phyloP scores from a whole-genome alignment of 2,329 filamentous ascomycete genomes.

The Alternaria ventricosa region DNA sequence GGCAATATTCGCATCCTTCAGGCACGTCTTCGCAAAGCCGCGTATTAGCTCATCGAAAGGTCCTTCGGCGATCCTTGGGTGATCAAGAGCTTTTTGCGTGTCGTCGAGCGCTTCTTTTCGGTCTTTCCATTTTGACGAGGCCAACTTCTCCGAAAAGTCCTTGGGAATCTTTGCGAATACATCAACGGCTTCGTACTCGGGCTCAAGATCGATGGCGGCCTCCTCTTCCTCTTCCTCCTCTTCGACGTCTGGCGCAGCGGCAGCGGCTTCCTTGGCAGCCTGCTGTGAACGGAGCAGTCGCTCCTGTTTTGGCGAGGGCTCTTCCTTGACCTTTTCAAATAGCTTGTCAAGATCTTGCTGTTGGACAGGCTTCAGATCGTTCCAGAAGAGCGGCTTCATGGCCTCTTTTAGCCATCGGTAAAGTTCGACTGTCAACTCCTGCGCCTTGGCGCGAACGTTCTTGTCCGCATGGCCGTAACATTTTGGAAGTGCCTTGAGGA shows the following conservation, averaged over 20 bases:
- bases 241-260: slow-evolving; percentile 62
- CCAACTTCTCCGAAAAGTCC: slow-evolving; percentile 81
- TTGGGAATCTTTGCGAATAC: slow-evolving; percentile 80
- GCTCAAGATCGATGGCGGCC: slow-evolving; percentile 72
- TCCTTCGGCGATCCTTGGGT: slow-evolving; percentile 89
- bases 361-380: slow-evolving; percentile 91
- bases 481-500: slow-evolving; percentile 87
- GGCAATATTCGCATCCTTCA: slow-evolving; percentile 98
- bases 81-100: slow-evolving; percentile 76
- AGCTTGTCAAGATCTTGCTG: slow-evolving; percentile 92
- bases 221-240: slow-evolving; percentile 62
- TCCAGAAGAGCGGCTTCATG: slow-evolving; percentile 98
- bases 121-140: slow-evolving; percentile 97
- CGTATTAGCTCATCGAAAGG: slow-evolving; percentile 85
- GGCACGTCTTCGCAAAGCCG: slow-evolving; percentile 81
- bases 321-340: slow-evolving; percentile 91
- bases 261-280: slow-evolving; percentile 76
- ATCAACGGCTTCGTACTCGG: slow-evolving; percentile 80
- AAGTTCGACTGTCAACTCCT: slow-evolving; percentile 88
- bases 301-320: slow-evolving; percentile 87
- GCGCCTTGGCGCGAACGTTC: slow-evolving; percentile 93
- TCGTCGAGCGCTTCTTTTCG: slow-evolving; percentile 92
- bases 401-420: slow-evolving; percentile 97
- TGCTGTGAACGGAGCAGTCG: slow-evolving; percentile 88
- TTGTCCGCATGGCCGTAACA: slow-evolving; percentile 97